Base-by-base conservation (phyloP, 2,329 filamentous ascomycete species). In the Amauroascus verrucosus region DNA sequence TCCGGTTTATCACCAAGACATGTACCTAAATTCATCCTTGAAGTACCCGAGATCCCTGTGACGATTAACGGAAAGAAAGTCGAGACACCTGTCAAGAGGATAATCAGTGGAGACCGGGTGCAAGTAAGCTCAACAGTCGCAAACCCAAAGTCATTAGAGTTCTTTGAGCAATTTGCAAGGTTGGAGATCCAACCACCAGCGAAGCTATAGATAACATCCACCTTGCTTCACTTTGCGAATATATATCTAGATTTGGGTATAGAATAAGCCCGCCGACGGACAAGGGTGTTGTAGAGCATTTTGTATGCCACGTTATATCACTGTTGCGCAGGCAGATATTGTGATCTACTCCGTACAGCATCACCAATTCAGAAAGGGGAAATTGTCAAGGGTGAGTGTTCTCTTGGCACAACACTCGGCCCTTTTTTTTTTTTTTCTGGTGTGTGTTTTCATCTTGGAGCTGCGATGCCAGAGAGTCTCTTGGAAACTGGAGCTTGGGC, bases 21-120 rank as follows among this genome's bases (percentile, higher is more conserved):
- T 58, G 71, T 75, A 26, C 72, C 72, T 1, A 63, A 60, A 51
- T 72, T 69, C 53, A 61, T 74, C 8, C 56, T 72, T 11, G 58
- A 66, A 16, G 66, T 71, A 1, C 60, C 59, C 1, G 70, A 70
- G 20, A 69, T 75, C 16, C 71, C 71, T 0, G 66, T 69, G 18
- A 75, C 72, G 8, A 69, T 76, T 40, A 75, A 75, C 54, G 72
- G 73, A 6, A 75, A 75, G 61, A 75, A 75, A 56, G 69, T 75
- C 26, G 68, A 71, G 65, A 70, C 65, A 47, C 67, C 64, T 30
- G 70, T 77, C 38, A 76, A 70, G 65, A 63, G 68, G 56, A 67
- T 67, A 18, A 65, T 69, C 16, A 65, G 58, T 56, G 72, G 73
- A 8, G 65, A 60, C 24, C 65, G 64, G 51, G 69, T 70, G 55